These are phyloP conservation scores for Sugiyamaella grinbergsii DNA, from an alignment of 1,139 yeast genomes.

Conservation along the genomic window DNA sequence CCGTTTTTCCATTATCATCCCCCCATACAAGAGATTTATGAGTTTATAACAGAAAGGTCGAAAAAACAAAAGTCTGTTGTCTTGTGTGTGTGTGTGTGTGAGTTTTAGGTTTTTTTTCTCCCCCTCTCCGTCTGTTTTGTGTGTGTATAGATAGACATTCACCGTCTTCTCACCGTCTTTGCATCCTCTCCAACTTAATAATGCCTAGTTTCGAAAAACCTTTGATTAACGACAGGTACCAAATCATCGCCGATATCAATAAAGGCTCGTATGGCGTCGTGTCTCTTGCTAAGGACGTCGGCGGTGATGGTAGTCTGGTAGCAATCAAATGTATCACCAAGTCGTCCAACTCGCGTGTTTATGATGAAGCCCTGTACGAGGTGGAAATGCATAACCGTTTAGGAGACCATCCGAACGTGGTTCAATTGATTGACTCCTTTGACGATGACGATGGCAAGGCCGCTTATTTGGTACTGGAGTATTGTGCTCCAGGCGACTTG, in stretches of 20 bases:
- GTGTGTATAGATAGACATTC: too few relatives aligned
- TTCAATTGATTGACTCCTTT: conserved; percentile 71
- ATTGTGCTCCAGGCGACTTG: conserved; percentile 87
- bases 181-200: neutral
- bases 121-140: too few relatives aligned
- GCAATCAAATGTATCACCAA: conserved; percentile 76
- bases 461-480: conserved; percentile 73
- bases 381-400: conserved; percentile 65
- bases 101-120: neutral
- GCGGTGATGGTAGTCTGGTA: conserved; percentile 50
- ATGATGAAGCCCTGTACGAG: conserved; percentile 72
- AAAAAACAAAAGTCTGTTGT: neutral
- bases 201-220: neutral
- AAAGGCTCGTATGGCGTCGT: conserved; percentile 95
- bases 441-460: conserved; percentile 57
- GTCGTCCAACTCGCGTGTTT: conserved; percentile 29
- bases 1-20: too few relatives aligned
- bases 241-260: conserved; percentile 73
- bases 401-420: conserved; percentile 58
- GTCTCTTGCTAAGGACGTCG: conserved; percentile 75
- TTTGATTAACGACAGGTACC: conserved; percentile 54
- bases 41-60: neutral
- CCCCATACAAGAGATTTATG: too few relatives aligned
- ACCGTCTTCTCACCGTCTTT: too few relatives aligned
- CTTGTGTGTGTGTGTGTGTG: neutral